Evolutionary conservation across 768 basidiomycete genomes (phyloP).

Genomic region (Suillus lakei): DNA sequence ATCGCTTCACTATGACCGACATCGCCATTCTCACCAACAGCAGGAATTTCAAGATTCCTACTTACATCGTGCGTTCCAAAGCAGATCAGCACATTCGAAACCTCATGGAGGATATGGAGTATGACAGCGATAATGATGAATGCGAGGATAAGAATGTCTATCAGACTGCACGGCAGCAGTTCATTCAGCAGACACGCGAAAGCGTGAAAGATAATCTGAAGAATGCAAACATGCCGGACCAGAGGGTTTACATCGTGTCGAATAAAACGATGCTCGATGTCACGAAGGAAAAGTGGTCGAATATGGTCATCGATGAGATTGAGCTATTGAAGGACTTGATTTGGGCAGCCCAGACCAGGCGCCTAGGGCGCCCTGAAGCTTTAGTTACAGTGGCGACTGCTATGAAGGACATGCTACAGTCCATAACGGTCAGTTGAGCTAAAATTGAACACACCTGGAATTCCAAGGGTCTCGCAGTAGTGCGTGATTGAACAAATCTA

Average conservation of each 20-base stretch:
- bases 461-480: neutral
- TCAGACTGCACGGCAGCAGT: constrained; percentile 29
- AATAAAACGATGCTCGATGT: constrained; percentile 26
- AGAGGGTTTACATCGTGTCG: constrained; percentile 35
- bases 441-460: neutral
- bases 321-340: constrained; percentile 31
- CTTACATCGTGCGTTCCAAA: constrained; percentile 42
- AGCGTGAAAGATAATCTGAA: constrained; percentile 29
- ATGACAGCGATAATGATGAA: constrained; percentile 28
- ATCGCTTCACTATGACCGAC: constrained; percentile 40
- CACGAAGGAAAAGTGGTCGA: constrained; percentile 27
- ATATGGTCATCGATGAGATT: constrained; percentile 31
- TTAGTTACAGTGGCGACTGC: neutral
- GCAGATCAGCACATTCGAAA: constrained; percentile 37
- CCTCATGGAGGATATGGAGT: constrained; percentile 31
- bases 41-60: constrained; percentile 36
- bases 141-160: constrained; percentile 20
- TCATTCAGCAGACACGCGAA: constrained; percentile 30
- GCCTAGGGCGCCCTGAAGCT: neutral
- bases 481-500: no score
- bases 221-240: constrained; percentile 30
- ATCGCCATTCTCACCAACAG: constrained; percentile 37
- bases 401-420: neutral
- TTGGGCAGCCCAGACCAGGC: constrained; percentile 14
- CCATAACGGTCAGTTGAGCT: neutral